Base-by-base conservation (phyloP, 768 basidiomycete species). In the Plicaturopsis crispa region DNA sequence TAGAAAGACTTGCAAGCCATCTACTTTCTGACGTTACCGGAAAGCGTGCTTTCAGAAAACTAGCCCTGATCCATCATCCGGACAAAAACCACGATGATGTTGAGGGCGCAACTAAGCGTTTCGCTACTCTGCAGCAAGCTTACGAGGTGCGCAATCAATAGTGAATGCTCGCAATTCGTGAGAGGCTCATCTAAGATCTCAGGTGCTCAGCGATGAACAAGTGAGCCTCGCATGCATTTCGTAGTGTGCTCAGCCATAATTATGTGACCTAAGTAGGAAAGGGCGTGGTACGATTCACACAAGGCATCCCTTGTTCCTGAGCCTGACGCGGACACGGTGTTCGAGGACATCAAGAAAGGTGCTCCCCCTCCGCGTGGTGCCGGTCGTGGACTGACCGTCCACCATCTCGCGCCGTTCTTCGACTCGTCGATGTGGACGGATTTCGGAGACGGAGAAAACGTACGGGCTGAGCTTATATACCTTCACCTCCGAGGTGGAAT, bases 261-360 rank as follows among this genome's bases (percentile, higher is more conserved):
- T 32, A 22, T 45, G 28, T 33, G 30, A 33, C 37, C 49, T 57
- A 69, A 73, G 66, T 75, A 94, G 86, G 94, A 98, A 70, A 72
- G 96, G 49, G 92, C 96, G 31, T 99, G 92, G 88, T 99, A 99
- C 59, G 96, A 99, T 60, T 80, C 80, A 4, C 94, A 98, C 57
- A 80, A 82, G 41, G 79, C 84, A 20, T 84, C 85, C 18, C 69
- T 91, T 5, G 65, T 69, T 13, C 84, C 85, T 3, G 84, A 86
- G 50, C 77, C 88, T 30, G 93, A 93, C 56, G 86, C 85, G 31
- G 79, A 84, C 31, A 74, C 71, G 3, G 80, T 94, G 12, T 87
- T 90, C 49, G 82, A 96, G 44, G 85, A 91, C 50, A 82, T 97
- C 39, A 75, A 78, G 36, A 73, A 64, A 41, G 93, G 93, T 12